phyloP scores from a whole-genome alignment of 495 filamentous ascomycete genomes.

The Gamarada debralockiae region DNA sequence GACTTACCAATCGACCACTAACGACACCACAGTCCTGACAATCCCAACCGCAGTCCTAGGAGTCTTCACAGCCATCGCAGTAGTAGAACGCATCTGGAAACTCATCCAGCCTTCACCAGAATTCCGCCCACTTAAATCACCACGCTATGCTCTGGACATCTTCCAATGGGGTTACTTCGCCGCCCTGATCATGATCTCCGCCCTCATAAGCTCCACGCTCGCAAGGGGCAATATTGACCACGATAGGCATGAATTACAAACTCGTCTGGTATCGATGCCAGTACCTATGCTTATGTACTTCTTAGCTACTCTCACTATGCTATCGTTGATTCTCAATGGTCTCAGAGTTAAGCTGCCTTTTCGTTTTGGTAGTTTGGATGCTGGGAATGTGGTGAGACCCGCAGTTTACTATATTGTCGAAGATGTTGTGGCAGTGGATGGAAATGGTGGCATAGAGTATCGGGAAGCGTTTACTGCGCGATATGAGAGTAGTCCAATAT shows the following conservation, averaged over 20 bases:
- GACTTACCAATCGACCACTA: neutral
- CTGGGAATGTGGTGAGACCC: slow-evolving; percentile 11
- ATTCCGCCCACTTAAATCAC: slow-evolving; percentile 12
- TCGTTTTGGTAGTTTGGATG: slow-evolving; percentile 16
- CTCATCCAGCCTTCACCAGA: slow-evolving; percentile 9
- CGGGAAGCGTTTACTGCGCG: slow-evolving; percentile 10
- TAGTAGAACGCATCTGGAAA: slow-evolving; percentile 16
- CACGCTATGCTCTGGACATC: slow-evolving; percentile 12
- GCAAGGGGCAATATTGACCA: slow-evolving; percentile 15
- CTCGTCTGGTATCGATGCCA: slow-evolving; percentile 10
- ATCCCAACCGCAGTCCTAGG: slow-evolving; percentile 19
- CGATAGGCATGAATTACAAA: slow-evolving; percentile 16
- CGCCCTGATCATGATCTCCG: slow-evolving; percentile 16
- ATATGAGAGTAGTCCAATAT: slow-evolving; percentile 16
- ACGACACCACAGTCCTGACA: slow-evolving; percentile 11
- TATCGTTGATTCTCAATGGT: slow-evolving; percentile 11
- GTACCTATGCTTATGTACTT: slow-evolving; percentile 18
- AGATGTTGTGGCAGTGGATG: slow-evolving; percentile 16
- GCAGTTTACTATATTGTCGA: slow-evolving; percentile 20
- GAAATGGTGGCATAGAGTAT: slow-evolving; percentile 13
- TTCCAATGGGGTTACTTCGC: slow-evolving; percentile 21
- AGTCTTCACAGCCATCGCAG: slow-evolving; percentile 15
- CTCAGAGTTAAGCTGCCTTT: slow-evolving; percentile 13
- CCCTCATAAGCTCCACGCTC: slow-evolving; percentile 13
- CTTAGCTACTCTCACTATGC: slow-evolving; percentile 14